Conservation (phyloP, 495 filamentous ascomycete species). For the Aspergillus ellipticus region DNA sequence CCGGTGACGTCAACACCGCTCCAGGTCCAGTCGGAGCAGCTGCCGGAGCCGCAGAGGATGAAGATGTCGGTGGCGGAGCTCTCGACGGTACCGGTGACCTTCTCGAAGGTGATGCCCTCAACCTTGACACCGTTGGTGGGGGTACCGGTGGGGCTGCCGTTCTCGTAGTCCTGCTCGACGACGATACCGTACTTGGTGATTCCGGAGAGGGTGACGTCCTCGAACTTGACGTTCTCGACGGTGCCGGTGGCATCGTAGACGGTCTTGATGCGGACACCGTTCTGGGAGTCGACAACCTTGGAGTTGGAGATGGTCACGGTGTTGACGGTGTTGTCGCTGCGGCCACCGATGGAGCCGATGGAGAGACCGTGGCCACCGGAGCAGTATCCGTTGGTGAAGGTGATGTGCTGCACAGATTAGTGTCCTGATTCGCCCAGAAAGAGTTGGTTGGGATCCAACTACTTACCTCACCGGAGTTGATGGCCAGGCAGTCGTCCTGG, state of each 20-base stretch:
- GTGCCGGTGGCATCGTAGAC: slow-evolving; percentile 51
- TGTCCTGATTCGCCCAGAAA: background rate
- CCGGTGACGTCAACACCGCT: slow-evolving; percentile 41
- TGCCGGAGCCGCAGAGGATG: slow-evolving; percentile 48
- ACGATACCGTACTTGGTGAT: slow-evolving; percentile 59
- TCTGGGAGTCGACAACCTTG: slow-evolving; percentile 46
- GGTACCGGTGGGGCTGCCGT: slow-evolving; percentile 54
- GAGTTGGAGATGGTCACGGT: slow-evolving; percentile 53
- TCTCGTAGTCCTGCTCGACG: slow-evolving; percentile 67
- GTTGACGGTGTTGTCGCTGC: slow-evolving; percentile 54
- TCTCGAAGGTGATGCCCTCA: slow-evolving; percentile 47
- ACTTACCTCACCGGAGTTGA: slow-evolving; percentile 52
- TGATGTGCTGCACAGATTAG: slow-evolving; percentile 32
- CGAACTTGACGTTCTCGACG: slow-evolving; percentile 57
- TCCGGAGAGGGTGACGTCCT: slow-evolving; percentile 52
- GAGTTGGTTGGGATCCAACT: too few species aligned
- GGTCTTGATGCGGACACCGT: slow-evolving; percentile 59
- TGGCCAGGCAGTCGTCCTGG: slow-evolving; percentile 64
- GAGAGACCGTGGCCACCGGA: slow-evolving; percentile 61
- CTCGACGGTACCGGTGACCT: slow-evolving; percentile 47
- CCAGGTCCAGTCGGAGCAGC: slow-evolving; percentile 45
- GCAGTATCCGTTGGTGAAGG: slow-evolving; percentile 50
- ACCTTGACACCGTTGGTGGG: slow-evolving; percentile 60
- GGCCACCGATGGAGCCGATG: slow-evolving; percentile 63
- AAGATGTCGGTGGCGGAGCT: slow-evolving; percentile 43